Percentiles rank a stretch among this genome's conserved stretches.
These are phyloP conservation scores for Mollisia scopiformis DNA, from an alignment of 2,329 filamentous ascomycete genomes.

Conservation along the genomic window DNA sequence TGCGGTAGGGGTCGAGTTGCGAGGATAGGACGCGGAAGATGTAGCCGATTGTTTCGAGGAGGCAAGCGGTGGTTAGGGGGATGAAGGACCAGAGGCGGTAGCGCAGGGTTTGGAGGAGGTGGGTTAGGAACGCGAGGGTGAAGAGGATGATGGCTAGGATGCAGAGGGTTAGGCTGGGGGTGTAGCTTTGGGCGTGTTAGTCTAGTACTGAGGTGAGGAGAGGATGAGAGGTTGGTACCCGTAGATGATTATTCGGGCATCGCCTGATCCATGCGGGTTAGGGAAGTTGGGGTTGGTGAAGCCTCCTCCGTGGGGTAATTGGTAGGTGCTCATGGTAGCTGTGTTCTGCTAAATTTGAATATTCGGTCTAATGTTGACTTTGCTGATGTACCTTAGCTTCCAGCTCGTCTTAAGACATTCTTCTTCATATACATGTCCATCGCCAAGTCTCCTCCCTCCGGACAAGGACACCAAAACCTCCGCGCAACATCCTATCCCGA, in stretches of 20 bases:
- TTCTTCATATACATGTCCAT: too few relatives aligned
- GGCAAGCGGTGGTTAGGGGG: conserved; percentile 46
- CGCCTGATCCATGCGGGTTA: conserved; percentile 3
- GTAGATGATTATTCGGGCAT: conserved; percentile 19
- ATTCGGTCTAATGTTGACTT: background rate
- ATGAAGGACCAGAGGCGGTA: conserved; percentile 50
- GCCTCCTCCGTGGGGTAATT: background rate
- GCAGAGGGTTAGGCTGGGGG: conserved; percentile 38
- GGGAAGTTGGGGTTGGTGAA: conserved; percentile 15
- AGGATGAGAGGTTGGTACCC: background rate
- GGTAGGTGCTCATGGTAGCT: background rate
- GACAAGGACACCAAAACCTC: background rate
- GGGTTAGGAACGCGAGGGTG: conserved; percentile 42
- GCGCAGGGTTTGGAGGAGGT: conserved; percentile 41
- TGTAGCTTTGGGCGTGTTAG: conserved; percentile 19
- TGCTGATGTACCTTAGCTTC: background rate
- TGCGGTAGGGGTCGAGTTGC: conserved; percentile 53
- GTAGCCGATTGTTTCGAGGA: conserved; percentile 55
- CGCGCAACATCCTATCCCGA: background rate
- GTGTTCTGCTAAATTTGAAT: background rate
- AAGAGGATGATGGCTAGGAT: conserved; percentile 48
- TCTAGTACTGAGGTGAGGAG: background rate
- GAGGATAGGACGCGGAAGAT: conserved; percentile 50
- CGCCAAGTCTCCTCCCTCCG: background rate
- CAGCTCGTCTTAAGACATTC: too few relatives aligned